Base-by-base conservation (phyloP, 2,329 filamentous ascomycete species). In the Purpureocillium takamizusanense region DNA sequence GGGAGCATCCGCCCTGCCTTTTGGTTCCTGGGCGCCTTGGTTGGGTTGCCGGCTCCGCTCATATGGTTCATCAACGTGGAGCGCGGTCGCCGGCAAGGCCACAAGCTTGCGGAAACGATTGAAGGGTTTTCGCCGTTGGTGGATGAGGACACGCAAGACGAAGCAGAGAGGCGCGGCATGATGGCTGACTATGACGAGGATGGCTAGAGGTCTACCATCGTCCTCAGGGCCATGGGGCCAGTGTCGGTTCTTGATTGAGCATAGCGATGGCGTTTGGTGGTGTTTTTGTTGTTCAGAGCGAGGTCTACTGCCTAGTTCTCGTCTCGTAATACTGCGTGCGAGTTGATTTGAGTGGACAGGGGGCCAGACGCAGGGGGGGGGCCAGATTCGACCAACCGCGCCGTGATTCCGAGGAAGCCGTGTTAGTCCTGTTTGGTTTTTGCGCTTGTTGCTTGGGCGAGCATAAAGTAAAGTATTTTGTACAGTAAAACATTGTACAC, bases 41-140 rank as follows among this genome's bases (percentile, higher is more conserved):
- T 98, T 7, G 82, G 83, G 6, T 60, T 94, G 2, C 89, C 92
- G 1, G 80, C 89, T 13, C 86, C 88, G 1, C 66, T 97, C 36
- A 86, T 97, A 61, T 83, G 81, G 55, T 75, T 87, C 39, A 85
- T 98, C 28, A 73, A 95, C 57, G 86, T 94, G 9, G 85, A 94
- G 38, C 71, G 85, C 29, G 85, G 85, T 10, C 85, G 78, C 61
- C 61, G 65, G 33, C 83, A 87, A 52, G 84, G 81, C 2, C 68
- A 73, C 47, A 74, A 67, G 48, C 63, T 89, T 40, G 79, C 81
- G 0, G 69, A 74, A 41, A 55, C 70, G 7, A 76, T 81, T 36
- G 72, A 78, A 41, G 73, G 70, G 0, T 69, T 72, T 14, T 7
- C 37, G 70, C 67, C 44, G 49, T 32, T 43, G 40, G 46, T 43